Percentiles rank a stretch among this genome's conserved stretches.
Conservation (phyloP, 371 early-diverging fungal genomes). For the Umbelopsis sp. region DNA sequence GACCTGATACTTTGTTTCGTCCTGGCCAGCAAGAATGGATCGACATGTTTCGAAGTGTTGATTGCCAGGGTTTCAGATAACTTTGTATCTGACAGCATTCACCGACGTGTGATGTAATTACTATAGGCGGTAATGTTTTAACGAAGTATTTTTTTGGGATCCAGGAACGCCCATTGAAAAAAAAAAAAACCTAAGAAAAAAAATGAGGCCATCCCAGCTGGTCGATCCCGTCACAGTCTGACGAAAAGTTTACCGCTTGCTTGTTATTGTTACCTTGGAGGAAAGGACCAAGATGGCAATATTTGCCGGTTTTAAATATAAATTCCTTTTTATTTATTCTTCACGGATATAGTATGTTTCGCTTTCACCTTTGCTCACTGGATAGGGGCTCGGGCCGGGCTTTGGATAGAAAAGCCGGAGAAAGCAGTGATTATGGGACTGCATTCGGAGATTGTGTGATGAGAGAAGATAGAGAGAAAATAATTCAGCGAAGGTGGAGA, state of each 20-base stretch:
- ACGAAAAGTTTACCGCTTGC: too few relatives aligned
- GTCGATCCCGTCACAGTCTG: not conserved
- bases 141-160: not conserved
- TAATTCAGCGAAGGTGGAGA: not conserved
- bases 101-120: constrained; percentile 7
- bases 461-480: not conserved
- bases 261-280: not conserved
- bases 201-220: not conserved
- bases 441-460: not conserved
- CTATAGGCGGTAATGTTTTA: constrained; percentile 8
- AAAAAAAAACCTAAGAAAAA: not conserved
- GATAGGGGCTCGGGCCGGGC: constrained; percentile 11
- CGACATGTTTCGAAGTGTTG: not conserved
- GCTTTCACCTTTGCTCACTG: not conserved
- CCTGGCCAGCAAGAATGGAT: not conserved
- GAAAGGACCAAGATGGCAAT: not conserved
- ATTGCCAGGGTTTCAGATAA: constrained; percentile 1
- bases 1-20: not conserved
- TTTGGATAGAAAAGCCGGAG: constrained; percentile 4
- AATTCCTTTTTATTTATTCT: not conserved
- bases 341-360: not conserved
- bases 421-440: not conserved
- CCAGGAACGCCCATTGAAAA: not conserved
- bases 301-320: constrained; percentile 2
- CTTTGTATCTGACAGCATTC: not conserved